Evolutionary conservation across 2,329 filamentous ascomycete genomes (phyloP).

Genomic region (Sphaerulina musiva): DNA sequence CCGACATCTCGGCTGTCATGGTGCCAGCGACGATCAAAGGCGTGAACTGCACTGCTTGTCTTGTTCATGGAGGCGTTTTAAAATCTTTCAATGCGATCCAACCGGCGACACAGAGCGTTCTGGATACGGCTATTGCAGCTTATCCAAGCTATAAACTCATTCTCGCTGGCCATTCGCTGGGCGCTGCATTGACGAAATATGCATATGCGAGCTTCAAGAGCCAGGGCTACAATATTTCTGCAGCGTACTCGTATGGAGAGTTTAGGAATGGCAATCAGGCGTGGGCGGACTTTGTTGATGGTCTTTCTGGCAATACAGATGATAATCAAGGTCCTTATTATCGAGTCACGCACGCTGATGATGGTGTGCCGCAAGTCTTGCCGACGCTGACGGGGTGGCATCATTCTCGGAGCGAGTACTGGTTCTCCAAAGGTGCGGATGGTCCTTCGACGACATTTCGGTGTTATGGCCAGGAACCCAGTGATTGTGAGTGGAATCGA

Average conservation of each 20-base stretch:
- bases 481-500: not conserved
- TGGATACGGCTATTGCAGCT: not conserved
- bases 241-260: slow-evolving; percentile 10
- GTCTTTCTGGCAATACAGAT: slow-evolving; percentile 1
- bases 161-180: slow-evolving; percentile 9
- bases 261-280: slow-evolving; percentile 10
- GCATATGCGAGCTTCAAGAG: slow-evolving; percentile 7
- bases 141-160: slow-evolving; percentile 9
- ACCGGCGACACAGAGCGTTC: not conserved
- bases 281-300: slow-evolving; percentile 5
- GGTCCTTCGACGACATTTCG: not conserved
- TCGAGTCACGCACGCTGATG: slow-evolving; percentile 12
- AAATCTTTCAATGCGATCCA: slow-evolving; percentile 7
- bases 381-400: not conserved
- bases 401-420: slow-evolving; percentile 10
- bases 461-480: slow-evolving; percentile 5
- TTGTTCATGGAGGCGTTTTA: slow-evolving; percentile 10
- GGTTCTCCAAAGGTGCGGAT: slow-evolving; percentile 10
- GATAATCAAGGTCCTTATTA: slow-evolving; percentile 3
- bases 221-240: slow-evolving; percentile 2
- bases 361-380: slow-evolving; percentile 7
- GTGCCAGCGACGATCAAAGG: slow-evolving; percentile 9
- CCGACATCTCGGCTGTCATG: slow-evolving; percentile 5
- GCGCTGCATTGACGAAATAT: slow-evolving; percentile 7
- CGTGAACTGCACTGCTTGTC: slow-evolving; percentile 8